Percentiles rank a stretch among this genome's conserved stretches.
Conservation (phyloP, 2,329 filamentous ascomycete species). For the Triangularia setosa region DNA sequence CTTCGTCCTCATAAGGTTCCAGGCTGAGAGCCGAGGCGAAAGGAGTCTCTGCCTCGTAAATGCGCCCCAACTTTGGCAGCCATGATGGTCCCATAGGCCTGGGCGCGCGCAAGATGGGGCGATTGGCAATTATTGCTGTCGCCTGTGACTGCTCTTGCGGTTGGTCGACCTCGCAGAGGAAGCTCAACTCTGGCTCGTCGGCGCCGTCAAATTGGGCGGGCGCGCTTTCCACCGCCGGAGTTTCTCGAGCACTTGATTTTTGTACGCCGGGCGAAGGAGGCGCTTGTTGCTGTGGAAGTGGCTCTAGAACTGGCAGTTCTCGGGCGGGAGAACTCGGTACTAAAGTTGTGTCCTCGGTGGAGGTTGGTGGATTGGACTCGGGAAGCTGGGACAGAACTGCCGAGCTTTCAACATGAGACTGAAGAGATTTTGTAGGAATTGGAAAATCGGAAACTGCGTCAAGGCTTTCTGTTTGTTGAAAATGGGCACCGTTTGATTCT, state of each 20-base stretch:
- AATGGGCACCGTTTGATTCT: neutral
- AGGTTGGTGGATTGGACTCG: neutral
- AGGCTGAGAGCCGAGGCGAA: conserved; percentile 16
- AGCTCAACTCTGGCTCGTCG: neutral
- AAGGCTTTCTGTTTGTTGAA: neutral
- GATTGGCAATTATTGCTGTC: neutral
- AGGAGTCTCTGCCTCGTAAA: conserved; percentile 18
- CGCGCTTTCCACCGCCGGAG: neutral
- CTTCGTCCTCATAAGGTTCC: conserved; percentile 25
- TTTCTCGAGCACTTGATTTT: neutral
- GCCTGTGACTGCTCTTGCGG: neutral
- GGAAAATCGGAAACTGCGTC: neutral
- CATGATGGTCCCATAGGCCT: conserved; percentile 13
- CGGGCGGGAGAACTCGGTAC: neutral
- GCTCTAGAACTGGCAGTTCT: neutral
- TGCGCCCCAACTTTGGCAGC: conserved; percentile 16
- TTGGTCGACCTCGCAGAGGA: neutral
- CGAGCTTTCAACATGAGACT: neutral
- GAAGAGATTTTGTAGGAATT: neutral
- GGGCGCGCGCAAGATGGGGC: neutral
- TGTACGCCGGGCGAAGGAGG: neutral
- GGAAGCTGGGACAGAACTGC: neutral
- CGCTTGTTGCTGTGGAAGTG: neutral
- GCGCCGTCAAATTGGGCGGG: neutral
- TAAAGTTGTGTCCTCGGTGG: neutral